Conservation (phyloP, 257 asterid species). For the Mitragyna speciosa region DNA sequence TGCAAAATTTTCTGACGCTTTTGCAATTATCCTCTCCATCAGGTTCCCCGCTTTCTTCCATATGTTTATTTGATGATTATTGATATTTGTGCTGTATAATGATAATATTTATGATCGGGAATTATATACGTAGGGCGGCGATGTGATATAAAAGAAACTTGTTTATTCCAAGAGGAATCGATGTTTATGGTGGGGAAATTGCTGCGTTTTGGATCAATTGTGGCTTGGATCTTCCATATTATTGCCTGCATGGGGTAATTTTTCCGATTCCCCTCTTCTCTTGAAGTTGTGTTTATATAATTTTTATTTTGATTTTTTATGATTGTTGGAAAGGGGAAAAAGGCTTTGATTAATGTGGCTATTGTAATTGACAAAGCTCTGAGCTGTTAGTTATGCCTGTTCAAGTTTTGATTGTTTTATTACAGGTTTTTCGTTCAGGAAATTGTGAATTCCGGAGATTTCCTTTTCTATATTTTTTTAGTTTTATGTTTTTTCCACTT, state of each 20-base stretch:
- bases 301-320: not conserved
- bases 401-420: not conserved
- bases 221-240: slow-evolving; percentile 52
- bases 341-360: not conserved
- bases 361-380: not conserved
- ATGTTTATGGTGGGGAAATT: slow-evolving; percentile 61
- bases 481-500: not conserved
- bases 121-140: slow-evolving; percentile 33
- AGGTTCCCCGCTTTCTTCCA: not conserved
- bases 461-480: not conserved
- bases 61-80: not conserved
- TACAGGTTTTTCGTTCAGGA: not conserved
- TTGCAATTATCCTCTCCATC: slow-evolving; percentile 36
- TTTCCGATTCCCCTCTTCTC: slow-evolving; percentile 11
- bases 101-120: not conserved
- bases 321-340: not conserved
- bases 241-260: slow-evolving; percentile 84
- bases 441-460: not conserved
- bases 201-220: slow-evolving; percentile 55
- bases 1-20: not conserved
- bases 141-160: slow-evolving; percentile 18
- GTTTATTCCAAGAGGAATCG: slow-evolving; percentile 34
- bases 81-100: not conserved
- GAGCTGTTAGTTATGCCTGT: not conserved
- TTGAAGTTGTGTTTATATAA: not conserved